These are phyloP conservation scores for Micractinium sp. DNA, from an alignment of 139 green algal genomes.

Conservation along the genomic window DNA sequence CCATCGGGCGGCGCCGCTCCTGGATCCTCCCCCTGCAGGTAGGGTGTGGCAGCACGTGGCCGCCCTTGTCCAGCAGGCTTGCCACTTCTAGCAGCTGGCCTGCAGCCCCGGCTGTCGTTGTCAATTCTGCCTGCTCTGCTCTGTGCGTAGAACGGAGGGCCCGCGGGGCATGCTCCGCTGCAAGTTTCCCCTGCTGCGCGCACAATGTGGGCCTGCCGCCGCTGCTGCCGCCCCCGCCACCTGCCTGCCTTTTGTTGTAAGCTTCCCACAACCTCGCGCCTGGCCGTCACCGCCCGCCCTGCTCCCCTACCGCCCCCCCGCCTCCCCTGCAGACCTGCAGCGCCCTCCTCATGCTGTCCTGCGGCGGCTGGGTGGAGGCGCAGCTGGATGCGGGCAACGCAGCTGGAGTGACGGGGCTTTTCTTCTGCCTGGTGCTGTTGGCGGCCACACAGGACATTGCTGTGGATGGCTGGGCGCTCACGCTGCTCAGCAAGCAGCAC, in stretches of 20 bases:
- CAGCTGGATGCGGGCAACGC: constrained; percentile 67
- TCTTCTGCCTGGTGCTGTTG: constrained; percentile 89
- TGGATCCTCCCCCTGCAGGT: constrained; percentile 88
- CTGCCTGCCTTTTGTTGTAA: too few relatives aligned
- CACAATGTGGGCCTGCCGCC: too few relatives aligned
- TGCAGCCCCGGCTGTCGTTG: not conserved
- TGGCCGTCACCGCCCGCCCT: too few relatives aligned
- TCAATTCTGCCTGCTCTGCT: too few relatives aligned
- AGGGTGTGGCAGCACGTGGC: not conserved
- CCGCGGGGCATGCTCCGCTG: too few relatives aligned
- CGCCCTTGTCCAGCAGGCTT: constrained; percentile 24
- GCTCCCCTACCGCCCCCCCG: too few relatives aligned
- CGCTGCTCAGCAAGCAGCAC: constrained; percentile 82
- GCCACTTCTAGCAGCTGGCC: not conserved
- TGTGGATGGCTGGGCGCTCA: constrained; percentile 95
- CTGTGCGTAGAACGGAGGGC: too few relatives aligned
- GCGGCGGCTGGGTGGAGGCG: constrained; percentile 43
- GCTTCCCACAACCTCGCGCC: too few relatives aligned
- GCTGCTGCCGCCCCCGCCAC: too few relatives aligned
- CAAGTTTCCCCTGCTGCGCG: too few relatives aligned
- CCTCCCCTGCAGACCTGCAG: constrained; percentile 46
- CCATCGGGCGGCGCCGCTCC: constrained; percentile 78
- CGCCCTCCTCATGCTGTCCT: constrained; percentile 53
- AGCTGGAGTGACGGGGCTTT: constrained; percentile 73
- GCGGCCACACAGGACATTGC: constrained; percentile 95